Conservation (phyloP, 805 yeast species). For the Yarrowia keelungensis region DNA sequence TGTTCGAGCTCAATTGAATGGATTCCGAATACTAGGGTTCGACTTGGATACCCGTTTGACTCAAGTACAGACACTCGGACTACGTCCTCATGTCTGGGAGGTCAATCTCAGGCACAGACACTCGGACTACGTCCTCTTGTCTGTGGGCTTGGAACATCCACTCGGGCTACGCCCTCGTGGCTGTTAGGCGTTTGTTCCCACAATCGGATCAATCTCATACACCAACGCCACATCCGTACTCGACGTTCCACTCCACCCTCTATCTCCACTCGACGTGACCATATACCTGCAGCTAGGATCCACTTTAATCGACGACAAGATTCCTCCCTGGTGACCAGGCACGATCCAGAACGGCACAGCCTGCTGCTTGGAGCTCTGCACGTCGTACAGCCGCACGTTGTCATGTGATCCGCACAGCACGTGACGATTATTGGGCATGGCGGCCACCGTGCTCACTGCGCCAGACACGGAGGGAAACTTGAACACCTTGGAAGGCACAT, state of each 20-base stretch:
- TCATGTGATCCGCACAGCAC: slow-evolving; percentile 88
- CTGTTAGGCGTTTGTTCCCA: slow-evolving; percentile 1
- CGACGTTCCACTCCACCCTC: slow-evolving; percentile 87
- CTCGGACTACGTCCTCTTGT: no score
- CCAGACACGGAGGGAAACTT: slow-evolving; percentile 89
- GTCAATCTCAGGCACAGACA: no score
- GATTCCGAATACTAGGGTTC: no score
- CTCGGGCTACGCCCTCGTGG: no score
- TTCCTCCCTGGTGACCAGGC: slow-evolving; percentile 97
- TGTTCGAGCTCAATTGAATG: no score
- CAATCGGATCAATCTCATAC: slow-evolving; percentile 63
- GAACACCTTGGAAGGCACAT: slow-evolving; percentile 63
- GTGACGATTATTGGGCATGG: slow-evolving; percentile 82
- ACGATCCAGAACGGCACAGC: slow-evolving; percentile 81
- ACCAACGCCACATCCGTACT: slow-evolving; percentile 81
- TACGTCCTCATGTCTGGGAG: no score
- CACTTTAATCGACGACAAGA: slow-evolving; percentile 73
- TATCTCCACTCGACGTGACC: slow-evolving; percentile 89
- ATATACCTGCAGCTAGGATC: slow-evolving; percentile 89
- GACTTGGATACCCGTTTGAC: no score
- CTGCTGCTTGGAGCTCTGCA: slow-evolving; percentile 54
- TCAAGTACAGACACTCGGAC: no score
- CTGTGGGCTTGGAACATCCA: no score
- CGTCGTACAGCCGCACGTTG: slow-evolving; percentile 85
- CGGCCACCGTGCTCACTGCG: slow-evolving; percentile 78